Base-by-base conservation (phyloP, 768 basidiomycete genomes). In the Cubamyces lactineus region DNA sequence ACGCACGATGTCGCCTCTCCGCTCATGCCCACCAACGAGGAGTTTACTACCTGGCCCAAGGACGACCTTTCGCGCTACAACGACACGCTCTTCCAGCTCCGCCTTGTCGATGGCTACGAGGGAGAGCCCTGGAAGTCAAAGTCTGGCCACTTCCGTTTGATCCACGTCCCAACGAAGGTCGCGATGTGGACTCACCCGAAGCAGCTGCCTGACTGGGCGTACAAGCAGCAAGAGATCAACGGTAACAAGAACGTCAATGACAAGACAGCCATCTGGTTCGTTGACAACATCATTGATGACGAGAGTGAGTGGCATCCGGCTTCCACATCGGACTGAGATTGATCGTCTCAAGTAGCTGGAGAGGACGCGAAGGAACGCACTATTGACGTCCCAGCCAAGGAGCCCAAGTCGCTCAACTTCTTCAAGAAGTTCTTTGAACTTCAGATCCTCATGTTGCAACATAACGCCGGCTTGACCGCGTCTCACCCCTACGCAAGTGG, bases 1-100 rank as follows among this genome's bases (percentile, higher is more conserved):
- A 97, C 96, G 2, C 97, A 99, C 69, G 97, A 99, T 73, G 97
- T 99, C 60, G 97, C 97, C 0, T 97, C 94, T 0, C 92, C 97
- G 5, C 84, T 95, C 51, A 96, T 94, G 89, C 89, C 97, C 16
- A 99, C 97, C 50, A 98, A 98, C 74, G 95, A 98, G 72, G 97
- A 99, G 74, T 95, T 98, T 75, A 99, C 97, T 6, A 98, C 97
- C 0, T 90, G 88, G 86, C 73, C 88, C 5, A 89, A 85, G 70
- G 88, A 92, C 62, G 92, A 96, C 66, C 78, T 86, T 58, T 79
- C 82, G 8, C 83, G 91, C 52, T 82, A 90, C 72, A 92, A 93
- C 63, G 96, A 99, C 62, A 98, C 96, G 0, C 81, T 95, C 9
- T 99, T 98, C 84, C 79, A 84, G 65, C 69, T 99, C 13, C 73